Base-by-base conservation (phyloP, 2,329 filamentous ascomycete genomes). In the Cladosporium sphaerospermum region DNA sequence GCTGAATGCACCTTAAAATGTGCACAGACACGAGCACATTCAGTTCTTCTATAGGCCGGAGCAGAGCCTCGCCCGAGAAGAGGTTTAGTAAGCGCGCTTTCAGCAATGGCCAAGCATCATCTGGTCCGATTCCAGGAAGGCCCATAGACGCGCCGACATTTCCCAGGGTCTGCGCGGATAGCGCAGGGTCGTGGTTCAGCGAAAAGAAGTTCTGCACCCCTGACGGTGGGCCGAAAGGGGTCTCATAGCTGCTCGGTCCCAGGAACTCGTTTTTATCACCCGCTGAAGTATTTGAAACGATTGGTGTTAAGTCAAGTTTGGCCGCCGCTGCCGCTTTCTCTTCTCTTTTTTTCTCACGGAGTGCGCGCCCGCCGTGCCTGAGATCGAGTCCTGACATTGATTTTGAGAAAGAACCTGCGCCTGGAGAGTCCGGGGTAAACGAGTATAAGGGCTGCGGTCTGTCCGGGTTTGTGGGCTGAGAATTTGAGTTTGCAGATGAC, bases 51-150 rank as follows among this genome's bases (percentile, higher is more conserved):
- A 93, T 81, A 0, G 88, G 88, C n/a, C 88, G 75, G 34, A 86
- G 79, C 14, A 91, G 72, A 58, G 90, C 87, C 64, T 92, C 88
- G 31, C 86, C 88, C 59, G 91, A 86, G 59, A 93, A 95, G 2
- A 93, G 82, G 53, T 86, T 80, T 4, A 92, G 74, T 39, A 93
- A 74, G 60, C 88, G 85, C 3, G 86, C 84, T 68, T 86, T 89
- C 14, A 93, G 69, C 54, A 87, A 82, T 0, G 88, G 87, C 88
- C 88, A 93, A 5, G 88, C 89, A 67, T 93, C 88, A 60, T 93
- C 88, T 0, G 75, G 73, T 4, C 73, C 73, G 41, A 78, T 70
- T 4, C 74, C 74, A 19, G 71, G 66, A 11, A 78, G 60, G 5
- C 75, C 75, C 64, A 78, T 77, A 1, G 71, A 67, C 14, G 68